Conservation (phyloP, 352 stramenopile genomes). For the Halophytophthora polymorphica region DNA sequence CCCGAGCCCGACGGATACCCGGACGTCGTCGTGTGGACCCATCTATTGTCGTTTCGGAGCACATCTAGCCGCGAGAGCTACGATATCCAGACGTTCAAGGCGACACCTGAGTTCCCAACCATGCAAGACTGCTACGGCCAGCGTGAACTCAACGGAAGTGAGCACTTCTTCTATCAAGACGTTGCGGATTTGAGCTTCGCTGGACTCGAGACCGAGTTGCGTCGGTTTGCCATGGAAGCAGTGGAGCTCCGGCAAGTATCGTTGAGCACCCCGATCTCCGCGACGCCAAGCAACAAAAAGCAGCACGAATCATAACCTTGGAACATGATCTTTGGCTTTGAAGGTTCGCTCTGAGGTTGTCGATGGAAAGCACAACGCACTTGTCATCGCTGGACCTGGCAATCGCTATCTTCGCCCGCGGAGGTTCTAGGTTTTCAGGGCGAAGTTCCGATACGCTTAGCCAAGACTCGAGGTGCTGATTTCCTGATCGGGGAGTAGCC, state of each 20-base stretch:
- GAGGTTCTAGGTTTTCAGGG: no score
- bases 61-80: conserved; percentile 36
- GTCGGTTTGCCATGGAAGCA: conserved; percentile 30
- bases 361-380: no score
- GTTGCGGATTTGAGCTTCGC: conserved; percentile 29
- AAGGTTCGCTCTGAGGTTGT: no score
- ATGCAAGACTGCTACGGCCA: conserved; percentile 60
- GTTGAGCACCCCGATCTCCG: no score
- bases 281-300: no score
- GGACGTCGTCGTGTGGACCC: conserved; percentile 45
- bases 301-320: no score
- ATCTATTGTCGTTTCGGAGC: conserved; percentile 51
- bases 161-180: conserved; percentile 29
- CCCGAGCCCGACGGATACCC: conserved; percentile 11
- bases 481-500: no score
- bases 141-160: conserved; percentile 20
- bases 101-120: conserved; percentile 28
- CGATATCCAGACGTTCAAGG: conserved; percentile 49
- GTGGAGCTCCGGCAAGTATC: conserved; percentile 4
- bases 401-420: no score
- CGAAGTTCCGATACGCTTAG: no score
- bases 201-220: conserved; percentile 25
- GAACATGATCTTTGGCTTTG: no score
- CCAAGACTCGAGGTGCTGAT: no score
- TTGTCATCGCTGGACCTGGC: no score